phyloP scores from a whole-genome alignment of 2,329 filamentous ascomycete species.

The Aspergillus hortae region DNA sequence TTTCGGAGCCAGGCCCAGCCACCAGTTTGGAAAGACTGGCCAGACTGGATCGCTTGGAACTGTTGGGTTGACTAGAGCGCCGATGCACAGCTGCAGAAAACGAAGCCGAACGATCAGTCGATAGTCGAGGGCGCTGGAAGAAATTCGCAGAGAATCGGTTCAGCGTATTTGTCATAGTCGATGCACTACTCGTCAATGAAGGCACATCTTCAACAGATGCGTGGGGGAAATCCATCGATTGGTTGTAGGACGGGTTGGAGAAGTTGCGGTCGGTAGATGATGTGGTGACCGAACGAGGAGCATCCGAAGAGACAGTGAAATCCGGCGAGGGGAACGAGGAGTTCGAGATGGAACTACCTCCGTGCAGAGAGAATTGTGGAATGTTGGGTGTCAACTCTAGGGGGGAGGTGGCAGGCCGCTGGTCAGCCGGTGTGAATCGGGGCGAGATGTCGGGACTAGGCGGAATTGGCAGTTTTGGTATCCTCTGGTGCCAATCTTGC shows the following conservation, averaged over 20 bases:
- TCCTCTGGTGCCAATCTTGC: slow-evolving; percentile 25
- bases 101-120: slow-evolving; percentile 44
- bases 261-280: slow-evolving; percentile 40
- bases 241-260: slow-evolving; percentile 34
- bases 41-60: slow-evolving; percentile 46
- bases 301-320: slow-evolving; percentile 40
- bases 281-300: slow-evolving; percentile 39
- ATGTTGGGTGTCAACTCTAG: slow-evolving; percentile 36
- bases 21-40: slow-evolving; percentile 48
- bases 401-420: slow-evolving; percentile 41
- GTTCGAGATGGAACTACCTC: slow-evolving; percentile 34
- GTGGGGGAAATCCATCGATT: slow-evolving; percentile 36
- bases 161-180: slow-evolving; percentile 43
- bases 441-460: slow-evolving; percentile 37
- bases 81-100: slow-evolving; percentile 39
- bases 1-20: slow-evolving; percentile 41
- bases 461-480: slow-evolving; percentile 17
- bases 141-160: slow-evolving; percentile 44
- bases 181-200: slow-evolving; percentile 48
- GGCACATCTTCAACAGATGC: slow-evolving; percentile 48
- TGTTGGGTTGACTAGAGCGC: slow-evolving; percentile 37
- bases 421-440: slow-evolving; percentile 34
- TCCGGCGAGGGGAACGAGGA: slow-evolving; percentile 46
- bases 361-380: slow-evolving; percentile 39
- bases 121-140: slow-evolving; percentile 38